phyloP scores from a whole-genome alignment of 805 yeast species.

The Kuraishia cidri region DNA sequence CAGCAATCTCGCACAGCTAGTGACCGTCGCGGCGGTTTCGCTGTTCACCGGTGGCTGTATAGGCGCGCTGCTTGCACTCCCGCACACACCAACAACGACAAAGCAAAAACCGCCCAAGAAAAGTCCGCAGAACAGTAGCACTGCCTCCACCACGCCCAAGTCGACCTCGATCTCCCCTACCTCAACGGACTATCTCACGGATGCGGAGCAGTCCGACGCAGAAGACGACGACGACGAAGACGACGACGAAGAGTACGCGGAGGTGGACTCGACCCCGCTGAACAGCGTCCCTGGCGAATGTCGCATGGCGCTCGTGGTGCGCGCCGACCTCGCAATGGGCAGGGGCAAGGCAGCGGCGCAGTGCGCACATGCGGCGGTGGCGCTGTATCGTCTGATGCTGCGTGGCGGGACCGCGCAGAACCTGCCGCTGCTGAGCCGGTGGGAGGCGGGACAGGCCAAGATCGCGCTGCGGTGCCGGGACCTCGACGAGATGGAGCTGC shows the following conservation, averaged over 20 bases:
- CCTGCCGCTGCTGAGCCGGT: conserved; percentile 55
- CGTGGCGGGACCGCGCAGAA: conserved; percentile 45
- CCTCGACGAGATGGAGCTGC: conserved; percentile 62
- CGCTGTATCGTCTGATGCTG: conserved; percentile 67
- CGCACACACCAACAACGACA: conserved; percentile 2
- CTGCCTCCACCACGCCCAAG: too few species aligned
- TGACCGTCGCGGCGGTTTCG: too few species aligned
- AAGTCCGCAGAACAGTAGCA: too few species aligned
- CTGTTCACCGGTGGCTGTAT: conserved; percentile 19
- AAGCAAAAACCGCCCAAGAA: not conserved
- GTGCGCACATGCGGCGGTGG: conserved; percentile 95
- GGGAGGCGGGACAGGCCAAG: conserved; percentile 93
- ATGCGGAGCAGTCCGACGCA: conserved; percentile 14
- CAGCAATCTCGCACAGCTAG: too few species aligned
- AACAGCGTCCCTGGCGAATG: conserved; percentile 73
- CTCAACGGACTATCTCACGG: conserved; percentile 13
- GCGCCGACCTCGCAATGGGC: conserved; percentile 85
- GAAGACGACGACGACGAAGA: conserved; percentile 28
- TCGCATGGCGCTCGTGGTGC: conserved; percentile 78
- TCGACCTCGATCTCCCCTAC: conserved; percentile 10
- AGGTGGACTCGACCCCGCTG: conserved; percentile 49
- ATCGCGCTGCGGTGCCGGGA: conserved; percentile 72
- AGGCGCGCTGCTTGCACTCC: conserved; percentile 14
- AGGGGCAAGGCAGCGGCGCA: conserved; percentile 98
- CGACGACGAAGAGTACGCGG: conserved; percentile 44